Conservation (phyloP, 2,329 filamentous ascomycete species). For the Pyrenophora graminea region DNA sequence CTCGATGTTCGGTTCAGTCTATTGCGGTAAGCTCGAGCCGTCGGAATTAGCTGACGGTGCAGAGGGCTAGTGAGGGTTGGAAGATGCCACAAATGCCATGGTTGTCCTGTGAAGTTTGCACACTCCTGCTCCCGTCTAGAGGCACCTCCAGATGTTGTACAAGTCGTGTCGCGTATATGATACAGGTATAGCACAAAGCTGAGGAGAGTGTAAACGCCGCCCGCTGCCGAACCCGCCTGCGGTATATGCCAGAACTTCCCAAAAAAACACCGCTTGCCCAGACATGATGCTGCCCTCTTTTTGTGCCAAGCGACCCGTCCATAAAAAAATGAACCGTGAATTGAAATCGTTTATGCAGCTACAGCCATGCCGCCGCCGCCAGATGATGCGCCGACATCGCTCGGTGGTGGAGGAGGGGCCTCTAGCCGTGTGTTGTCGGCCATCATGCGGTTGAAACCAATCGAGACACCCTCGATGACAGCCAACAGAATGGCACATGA, state of each 20-base stretch:
- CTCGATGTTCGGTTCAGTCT: slow-evolving; percentile 1
- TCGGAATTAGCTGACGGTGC: too few species aligned
- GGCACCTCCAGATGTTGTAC: slow-evolving; percentile 35
- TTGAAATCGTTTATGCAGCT: slow-evolving; percentile 26
- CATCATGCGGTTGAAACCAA: slow-evolving; percentile 94
- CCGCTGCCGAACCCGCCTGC: slow-evolving; percentile 32
- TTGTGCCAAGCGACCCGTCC: slow-evolving; percentile 20
- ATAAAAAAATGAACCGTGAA: slow-evolving; percentile 17
- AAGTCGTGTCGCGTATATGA: slow-evolving; percentile 36
- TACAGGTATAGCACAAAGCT: slow-evolving; percentile 43
- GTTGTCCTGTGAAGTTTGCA: slow-evolving; percentile 6
- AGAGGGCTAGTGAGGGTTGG: neutral
- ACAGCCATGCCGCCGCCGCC: slow-evolving; percentile 27
- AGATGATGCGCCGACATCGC: slow-evolving; percentile 26
- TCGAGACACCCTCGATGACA: slow-evolving; percentile 96
- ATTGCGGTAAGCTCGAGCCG: slow-evolving; percentile 5
- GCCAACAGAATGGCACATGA: slow-evolving; percentile 92
- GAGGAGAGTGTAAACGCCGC: slow-evolving; percentile 45
- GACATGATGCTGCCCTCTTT: slow-evolving; percentile 17
- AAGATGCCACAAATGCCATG: slow-evolving; percentile 3
- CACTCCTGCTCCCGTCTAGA: slow-evolving; percentile 19
- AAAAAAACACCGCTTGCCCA: slow-evolving; percentile 25
- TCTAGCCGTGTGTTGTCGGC: slow-evolving; percentile 85
- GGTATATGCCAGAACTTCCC: slow-evolving; percentile 38
- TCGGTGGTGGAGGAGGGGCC: slow-evolving; percentile 53